Evolutionary conservation across 257 asterid species (phyloP).

Genomic region (Penstemon barbatus): DNA sequence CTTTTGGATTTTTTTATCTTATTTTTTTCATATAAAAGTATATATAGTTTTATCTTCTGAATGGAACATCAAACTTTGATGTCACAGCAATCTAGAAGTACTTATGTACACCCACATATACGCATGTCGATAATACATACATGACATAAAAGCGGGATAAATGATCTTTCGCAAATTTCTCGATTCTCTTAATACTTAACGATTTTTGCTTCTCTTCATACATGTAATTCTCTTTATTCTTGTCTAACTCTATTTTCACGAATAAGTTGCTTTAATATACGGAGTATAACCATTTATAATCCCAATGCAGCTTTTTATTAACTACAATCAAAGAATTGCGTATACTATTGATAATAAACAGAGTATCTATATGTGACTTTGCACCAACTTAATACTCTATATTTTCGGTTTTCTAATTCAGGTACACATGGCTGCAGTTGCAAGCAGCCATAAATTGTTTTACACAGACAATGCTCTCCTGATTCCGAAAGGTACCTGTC

Average conservation of each 20-base stretch:
- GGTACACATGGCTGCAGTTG: conserved; percentile 41
- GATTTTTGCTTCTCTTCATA: neutral
- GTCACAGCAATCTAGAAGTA: neutral
- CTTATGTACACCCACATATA: too few species aligned
- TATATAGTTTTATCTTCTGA: neutral
- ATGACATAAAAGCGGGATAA: too few species aligned
- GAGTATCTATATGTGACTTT: conserved; percentile 7
- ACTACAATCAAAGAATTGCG: conserved; percentile 3
- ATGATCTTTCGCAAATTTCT: neutral
- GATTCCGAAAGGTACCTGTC: conserved; percentile 28
- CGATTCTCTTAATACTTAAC: conserved; percentile 16
- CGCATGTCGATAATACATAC: too few species aligned
- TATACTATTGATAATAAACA: conserved; percentile 11
- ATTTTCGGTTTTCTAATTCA: conserved; percentile 23
- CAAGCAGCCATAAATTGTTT: conserved; percentile 38
- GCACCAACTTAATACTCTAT: conserved; percentile 2
- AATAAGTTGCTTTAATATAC: too few species aligned
- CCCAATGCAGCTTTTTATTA: neutral
- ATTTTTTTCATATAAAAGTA: too few species aligned
- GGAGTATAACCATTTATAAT: neutral
- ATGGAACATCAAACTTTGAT: neutral
- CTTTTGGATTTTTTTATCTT: too few species aligned
- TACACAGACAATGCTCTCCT: conserved; percentile 29
- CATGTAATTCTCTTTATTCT: neutral
- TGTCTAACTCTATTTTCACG: too few species aligned